Evolutionary conservation across 2,329 filamentous ascomycete species (phyloP), one percentile per base, ranked within the genome.

Genomic region (Catunica adiposa): DNA sequence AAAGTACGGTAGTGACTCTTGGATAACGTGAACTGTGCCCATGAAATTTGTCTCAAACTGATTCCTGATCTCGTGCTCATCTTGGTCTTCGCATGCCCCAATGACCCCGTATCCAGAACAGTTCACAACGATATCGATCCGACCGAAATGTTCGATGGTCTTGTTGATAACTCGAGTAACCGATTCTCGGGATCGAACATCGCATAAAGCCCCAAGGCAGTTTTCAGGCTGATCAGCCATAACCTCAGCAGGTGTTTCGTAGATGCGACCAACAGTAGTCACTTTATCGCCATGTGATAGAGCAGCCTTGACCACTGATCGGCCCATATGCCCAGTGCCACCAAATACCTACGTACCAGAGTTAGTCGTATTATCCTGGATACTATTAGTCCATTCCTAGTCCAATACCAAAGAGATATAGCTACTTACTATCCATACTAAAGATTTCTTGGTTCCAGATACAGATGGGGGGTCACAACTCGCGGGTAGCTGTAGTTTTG

Each of bases 1-100:
- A 62, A 97, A 94, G 69, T 94, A 88, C 0, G 89, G 89, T 38
- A 97, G 71, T 1, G 85, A 89, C 20, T 86, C 73, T 66, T 96
- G 89, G 58, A 97, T 84, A 63, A 98, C 95, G 69, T 97, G 86
- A 58, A 97, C 70, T 0, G 89, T 94, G 55, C 92, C 92, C 75
- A 94, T 90, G 68, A 96, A 95, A 68, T 98, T 98, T 22, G 89
- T 96, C 73, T 94, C 88, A 70, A 97, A 96, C 68, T 97, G 92
- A 64, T 94, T 90, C 58, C 89, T 85, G 62, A 97, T 79, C 65
- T 97, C 92, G 67, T 89, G 83, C 66, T 95, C 88, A 67, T 96
- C 89, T 70, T 97, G 92, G 69, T 97, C 92, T 69, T 97, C 92
- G 68, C 89, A 96, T 1, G 90, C 83, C 26, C 88, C 90, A 62